Percentiles rank a stretch among this genome's conserved stretches.
Conservation (phyloP, 352 stramenopile genomes). For the Salisapilia sapeloensis region DNA sequence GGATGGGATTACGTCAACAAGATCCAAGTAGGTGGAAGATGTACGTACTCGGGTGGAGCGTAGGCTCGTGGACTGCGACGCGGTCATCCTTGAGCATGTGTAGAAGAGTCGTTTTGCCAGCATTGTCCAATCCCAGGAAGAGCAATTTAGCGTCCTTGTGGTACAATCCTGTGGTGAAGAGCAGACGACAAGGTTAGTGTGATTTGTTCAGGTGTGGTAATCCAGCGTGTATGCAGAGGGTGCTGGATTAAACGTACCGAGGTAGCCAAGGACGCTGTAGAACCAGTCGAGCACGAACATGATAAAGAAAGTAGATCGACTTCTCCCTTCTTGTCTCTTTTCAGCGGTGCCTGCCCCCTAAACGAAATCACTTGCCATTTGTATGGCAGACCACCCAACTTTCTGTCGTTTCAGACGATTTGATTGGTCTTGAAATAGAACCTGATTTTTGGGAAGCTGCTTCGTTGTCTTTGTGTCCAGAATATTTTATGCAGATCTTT, state of each 20-base stretch:
- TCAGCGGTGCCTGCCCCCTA: not conserved
- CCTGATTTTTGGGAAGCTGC: too few relatives aligned
- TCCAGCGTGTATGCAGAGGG: not conserved
- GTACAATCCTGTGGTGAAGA: conserved; percentile 87
- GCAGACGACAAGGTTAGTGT: conserved; percentile 1
- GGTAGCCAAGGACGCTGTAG: conserved; percentile 86
- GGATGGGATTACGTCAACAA: too few relatives aligned
- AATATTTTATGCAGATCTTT: too few relatives aligned
- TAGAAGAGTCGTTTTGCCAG: conserved; percentile 98
- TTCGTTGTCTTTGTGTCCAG: too few relatives aligned
- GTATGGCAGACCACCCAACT: too few relatives aligned
- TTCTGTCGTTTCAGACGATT: too few relatives aligned
- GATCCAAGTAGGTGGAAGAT: too few relatives aligned
- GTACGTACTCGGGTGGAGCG: conserved; percentile 86
- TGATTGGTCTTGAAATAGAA: too few relatives aligned
- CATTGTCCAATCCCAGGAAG: conserved; percentile 99
- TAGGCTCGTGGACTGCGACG: conserved; percentile 92
- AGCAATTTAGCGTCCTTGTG: conserved; percentile 99
- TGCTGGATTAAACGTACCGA: conserved; percentile 73
- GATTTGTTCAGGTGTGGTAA: too few relatives aligned
- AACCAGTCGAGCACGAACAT: conserved; percentile 96
- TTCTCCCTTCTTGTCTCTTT: not conserved
- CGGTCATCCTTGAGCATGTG: conserved; percentile 99
- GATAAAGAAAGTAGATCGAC: too few relatives aligned
- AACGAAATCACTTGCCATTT: too few relatives aligned